Base-by-base conservation (phyloP, 2,329 filamentous ascomycete species). In the Aureobasidium zeae region DNA sequence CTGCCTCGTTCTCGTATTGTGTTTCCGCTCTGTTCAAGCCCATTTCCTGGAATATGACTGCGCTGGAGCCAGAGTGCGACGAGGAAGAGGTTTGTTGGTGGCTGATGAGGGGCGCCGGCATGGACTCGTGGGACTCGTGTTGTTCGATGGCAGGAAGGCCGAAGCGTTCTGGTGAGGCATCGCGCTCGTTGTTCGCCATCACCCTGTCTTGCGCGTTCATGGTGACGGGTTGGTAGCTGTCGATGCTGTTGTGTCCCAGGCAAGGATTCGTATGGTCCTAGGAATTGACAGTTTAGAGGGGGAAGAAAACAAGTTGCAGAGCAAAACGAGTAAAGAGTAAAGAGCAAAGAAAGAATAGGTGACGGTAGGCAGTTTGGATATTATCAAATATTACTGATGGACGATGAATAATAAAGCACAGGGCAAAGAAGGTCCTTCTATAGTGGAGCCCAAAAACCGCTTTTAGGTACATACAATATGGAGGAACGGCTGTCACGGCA, bases 131-230 rank as follows among this genome's bases (percentile, higher is more conserved):
- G 8, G 32, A 44, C 24, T 44, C 34, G 22, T 33, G 39, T 17
- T 30, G 24, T 44, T 32, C 51, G 39, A 53, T 52, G 33, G 41
- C 33, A 25, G 6, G 6, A 5, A 28, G 37, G 25, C 47, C 48
- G 33, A 55, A 63, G 41, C 57, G 60, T 29, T 59, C 55, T 12
- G 66, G 68, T 30, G 65, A 69, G 35, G 77, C 77, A 51, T 73
- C 72, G 47, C 59, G 63, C 55, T 82, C 78, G 30, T 73, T 72
- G 24, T 61, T 64, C 49, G 65, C 59, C 54, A 81, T 59, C 49
- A 73, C 68, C 47, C 65, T 66, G 57, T 81, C 76, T 52, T 75
- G 63, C 48, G 67, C 63, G 57, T 78, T 67, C 63, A 73, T 67
- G 2, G 9, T 38, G 43, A 20, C 22, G 10, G 11, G 6, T n/a